Conservation (phyloP, 1,284 basidiomycete species). For the Trametes pubescens region DNA sequence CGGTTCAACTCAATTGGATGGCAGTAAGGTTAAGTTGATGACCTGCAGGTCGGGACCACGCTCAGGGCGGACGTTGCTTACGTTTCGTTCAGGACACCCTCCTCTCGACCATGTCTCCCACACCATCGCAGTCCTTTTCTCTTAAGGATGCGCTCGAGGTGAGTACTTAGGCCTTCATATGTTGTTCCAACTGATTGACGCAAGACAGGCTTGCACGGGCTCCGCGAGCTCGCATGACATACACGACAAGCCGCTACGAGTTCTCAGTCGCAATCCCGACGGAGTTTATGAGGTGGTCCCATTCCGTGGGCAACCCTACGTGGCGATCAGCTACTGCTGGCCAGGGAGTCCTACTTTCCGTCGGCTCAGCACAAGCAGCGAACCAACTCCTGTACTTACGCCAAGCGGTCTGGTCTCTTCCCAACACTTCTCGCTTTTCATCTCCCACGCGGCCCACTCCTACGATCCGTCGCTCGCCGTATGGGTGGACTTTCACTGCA, state of each 20-base stretch:
- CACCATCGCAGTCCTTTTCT: constrained; percentile 1
- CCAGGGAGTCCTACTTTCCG: constrained; percentile 5
- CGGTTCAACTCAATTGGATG: too few species aligned
- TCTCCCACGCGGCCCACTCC: constrained; percentile 15
- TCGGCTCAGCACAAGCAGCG: constrained; percentile 10
- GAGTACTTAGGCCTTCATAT: not conserved
- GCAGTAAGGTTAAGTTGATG: too few species aligned
- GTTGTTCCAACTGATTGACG: not conserved
- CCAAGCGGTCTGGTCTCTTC: constrained; percentile 3
- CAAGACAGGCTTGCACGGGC: constrained; percentile 25
- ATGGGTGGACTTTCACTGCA: constrained; percentile 31
- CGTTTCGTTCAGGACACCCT: not conserved
- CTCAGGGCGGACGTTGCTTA: not conserved
- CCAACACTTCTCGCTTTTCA: constrained; percentile 24
- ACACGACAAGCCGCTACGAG: constrained; percentile 17
- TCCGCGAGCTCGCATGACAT: not conserved
- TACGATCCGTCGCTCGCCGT: constrained; percentile 13
- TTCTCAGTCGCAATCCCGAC: constrained; percentile 8
- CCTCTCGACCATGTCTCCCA: not conserved
- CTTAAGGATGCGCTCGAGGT: not conserved
- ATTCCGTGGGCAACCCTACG: constrained; percentile 23
- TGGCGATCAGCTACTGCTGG: constrained; percentile 31
- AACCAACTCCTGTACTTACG: constrained; percentile 1
- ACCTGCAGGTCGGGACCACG: not conserved
- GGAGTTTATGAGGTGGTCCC: constrained; percentile 14